phyloP scores from a whole-genome alignment of 2,329 filamentous ascomycete species.

The Xylariaceae sp. region DNA sequence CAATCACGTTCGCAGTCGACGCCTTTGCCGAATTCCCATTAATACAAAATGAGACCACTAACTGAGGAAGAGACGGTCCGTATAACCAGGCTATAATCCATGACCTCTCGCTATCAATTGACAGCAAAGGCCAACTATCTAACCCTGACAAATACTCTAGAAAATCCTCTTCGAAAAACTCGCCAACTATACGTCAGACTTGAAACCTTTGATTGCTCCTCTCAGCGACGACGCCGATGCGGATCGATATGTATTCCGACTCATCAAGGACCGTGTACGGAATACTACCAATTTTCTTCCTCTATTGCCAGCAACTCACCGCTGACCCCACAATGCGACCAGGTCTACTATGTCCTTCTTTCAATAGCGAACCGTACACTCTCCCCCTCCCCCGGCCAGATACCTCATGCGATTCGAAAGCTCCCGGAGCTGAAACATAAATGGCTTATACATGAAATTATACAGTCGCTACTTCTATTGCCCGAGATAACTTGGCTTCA shows the following conservation, averaged over 20 bases:
- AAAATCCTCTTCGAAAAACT: conserved; percentile 86
- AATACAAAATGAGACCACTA: conserved; percentile 36
- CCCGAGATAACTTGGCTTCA: conserved; percentile 74
- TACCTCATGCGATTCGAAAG: background rate
- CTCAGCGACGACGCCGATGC: conserved; percentile 60
- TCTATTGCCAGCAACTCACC: background rate
- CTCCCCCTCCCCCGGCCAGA: background rate
- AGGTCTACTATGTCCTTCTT: conserved; percentile 84
- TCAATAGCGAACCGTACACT: conserved; percentile 67
- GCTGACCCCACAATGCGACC: conserved; percentile 5
- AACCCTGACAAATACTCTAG: conserved; percentile 34
- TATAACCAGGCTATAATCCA: background rate
- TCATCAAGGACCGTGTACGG: conserved; percentile 58
- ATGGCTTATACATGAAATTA: conserved; percentile 2
- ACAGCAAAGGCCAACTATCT: background rate
- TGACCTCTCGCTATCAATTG: background rate
- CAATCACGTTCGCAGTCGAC: background rate
- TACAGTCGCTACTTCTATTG: conserved; percentile 69
- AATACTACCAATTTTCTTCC: too few relatives aligned
- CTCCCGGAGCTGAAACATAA: background rate
- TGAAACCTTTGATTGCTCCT: conserved; percentile 78
- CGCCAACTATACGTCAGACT: conserved; percentile 82
- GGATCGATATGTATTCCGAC: conserved; percentile 80
- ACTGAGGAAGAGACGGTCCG: conserved; percentile 59
- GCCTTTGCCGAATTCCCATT: background rate